Evolutionary conservation across 1,284 basidiomycete species (phyloP).

Genomic region (Tilletia indica): DNA sequence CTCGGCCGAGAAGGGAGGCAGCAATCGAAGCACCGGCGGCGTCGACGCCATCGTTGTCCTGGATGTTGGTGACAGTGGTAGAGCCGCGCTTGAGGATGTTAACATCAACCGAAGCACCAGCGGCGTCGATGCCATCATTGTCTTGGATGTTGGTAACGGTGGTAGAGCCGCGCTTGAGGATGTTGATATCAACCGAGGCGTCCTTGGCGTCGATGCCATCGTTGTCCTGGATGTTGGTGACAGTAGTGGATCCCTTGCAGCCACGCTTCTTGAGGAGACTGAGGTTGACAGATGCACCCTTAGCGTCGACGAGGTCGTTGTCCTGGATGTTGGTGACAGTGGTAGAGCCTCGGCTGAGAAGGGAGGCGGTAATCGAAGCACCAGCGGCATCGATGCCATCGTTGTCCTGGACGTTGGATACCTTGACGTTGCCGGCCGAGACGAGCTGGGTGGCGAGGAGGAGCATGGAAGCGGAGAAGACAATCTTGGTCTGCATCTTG

Average conservation of each 20-base stretch:
- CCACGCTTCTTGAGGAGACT: conserved; percentile 1
- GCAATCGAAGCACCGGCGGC: not conserved
- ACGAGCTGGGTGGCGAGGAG: conserved; percentile 1
- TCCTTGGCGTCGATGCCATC: not conserved
- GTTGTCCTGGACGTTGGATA: conserved; percentile 1
- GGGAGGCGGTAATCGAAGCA: not conserved
- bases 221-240: conserved; percentile 13
- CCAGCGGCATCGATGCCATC: not conserved
- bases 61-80: not conserved
- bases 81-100: conserved; percentile 7
- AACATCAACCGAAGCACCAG: not conserved
- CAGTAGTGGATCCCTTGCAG: not conserved
- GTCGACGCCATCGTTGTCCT: conserved; percentile 9
- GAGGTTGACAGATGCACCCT: conserved; percentile 5
- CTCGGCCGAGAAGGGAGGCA: not conserved
- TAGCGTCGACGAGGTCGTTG: conserved; percentile 8
- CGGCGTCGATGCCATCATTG: conserved; percentile 1
- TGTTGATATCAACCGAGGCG: not conserved
- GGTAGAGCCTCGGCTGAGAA: not conserved
- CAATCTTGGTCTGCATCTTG: conserved; percentile 18
- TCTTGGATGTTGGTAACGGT: conserved; percentile 4
- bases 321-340: conserved; percentile 9
- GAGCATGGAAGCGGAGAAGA: conserved; percentile 14
- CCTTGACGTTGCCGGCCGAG: conserved; percentile 1
- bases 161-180: not conserved